Percentiles rank a stretch among this genome's conserved stretches.
Conservation (phyloP, 73 alveolate species). For the Paramecium bursaria region DNA sequence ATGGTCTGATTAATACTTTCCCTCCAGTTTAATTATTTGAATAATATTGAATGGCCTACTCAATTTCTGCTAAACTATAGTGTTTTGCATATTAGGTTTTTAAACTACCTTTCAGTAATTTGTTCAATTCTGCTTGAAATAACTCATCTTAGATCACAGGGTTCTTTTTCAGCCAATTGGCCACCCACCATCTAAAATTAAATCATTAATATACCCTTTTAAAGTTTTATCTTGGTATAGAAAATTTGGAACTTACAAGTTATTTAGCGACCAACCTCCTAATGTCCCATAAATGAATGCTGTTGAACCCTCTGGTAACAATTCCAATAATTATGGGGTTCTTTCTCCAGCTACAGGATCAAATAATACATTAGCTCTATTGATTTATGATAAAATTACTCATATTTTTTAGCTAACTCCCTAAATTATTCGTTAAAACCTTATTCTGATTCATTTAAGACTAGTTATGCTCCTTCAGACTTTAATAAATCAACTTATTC, state of each 20-base stretch:
- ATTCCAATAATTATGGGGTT: constrained; percentile 71
- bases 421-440: constrained; percentile 76
- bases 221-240: constrained; percentile 72
- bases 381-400: constrained; percentile 14
- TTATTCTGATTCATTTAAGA: constrained; percentile 72
- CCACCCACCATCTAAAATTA: background rate
- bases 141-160: constrained; percentile 39
- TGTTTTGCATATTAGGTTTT: constrained; percentile 42
- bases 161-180: constrained; percentile 17
- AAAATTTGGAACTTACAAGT: constrained; percentile 63
- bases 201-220: too few relatives aligned
- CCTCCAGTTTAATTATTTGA: constrained; percentile 55
- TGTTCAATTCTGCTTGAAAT: constrained; percentile 2
- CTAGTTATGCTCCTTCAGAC: constrained; percentile 73
- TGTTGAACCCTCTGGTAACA: constrained; percentile 73
- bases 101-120: constrained; percentile 18
- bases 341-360: constrained; percentile 82
- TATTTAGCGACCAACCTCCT: constrained; percentile 31
- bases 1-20: constrained; percentile 59
- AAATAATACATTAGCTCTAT: constrained; percentile 76
- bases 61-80: constrained; percentile 35
- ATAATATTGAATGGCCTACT: constrained; percentile 39
- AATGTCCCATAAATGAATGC: constrained; percentile 73
- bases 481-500: constrained; percentile 71
- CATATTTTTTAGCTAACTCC: constrained; percentile 64